Conservation (phyloP, 805 yeast species). For the Saturnispora dispora region DNA sequence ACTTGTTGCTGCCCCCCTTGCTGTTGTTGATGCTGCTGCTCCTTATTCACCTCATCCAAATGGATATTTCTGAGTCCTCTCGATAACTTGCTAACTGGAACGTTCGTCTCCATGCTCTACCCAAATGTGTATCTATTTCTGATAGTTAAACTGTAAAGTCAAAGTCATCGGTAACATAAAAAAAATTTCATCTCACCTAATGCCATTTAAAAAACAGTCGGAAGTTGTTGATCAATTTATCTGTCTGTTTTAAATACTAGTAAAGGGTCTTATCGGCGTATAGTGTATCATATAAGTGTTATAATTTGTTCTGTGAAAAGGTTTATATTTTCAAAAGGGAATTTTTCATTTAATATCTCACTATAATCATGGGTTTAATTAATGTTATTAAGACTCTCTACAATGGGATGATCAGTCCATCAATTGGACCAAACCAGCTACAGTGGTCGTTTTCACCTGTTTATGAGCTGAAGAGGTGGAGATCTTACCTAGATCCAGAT, state of each 20-base stretch:
- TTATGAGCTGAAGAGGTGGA: background rate
- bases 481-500: background rate
- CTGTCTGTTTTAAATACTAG: background rate
- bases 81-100: background rate
- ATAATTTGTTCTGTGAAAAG: background rate
- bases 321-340: background rate
- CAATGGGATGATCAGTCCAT: background rate
- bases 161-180: background rate
- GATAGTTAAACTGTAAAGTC: background rate
- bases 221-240: background rate
- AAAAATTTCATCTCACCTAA: background rate
- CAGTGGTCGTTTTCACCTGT: background rate
- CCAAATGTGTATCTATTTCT: background rate
- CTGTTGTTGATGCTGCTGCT: background rate
- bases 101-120: background rate
- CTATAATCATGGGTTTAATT: background rate
- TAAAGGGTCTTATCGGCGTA: background rate
- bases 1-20: conserved; percentile 13
- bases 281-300: background rate
- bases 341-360: too few relatives aligned
- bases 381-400: background rate
- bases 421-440: background rate
- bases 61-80: background rate
- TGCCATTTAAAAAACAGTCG: background rate
- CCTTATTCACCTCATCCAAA: background rate